Conservation (phyloP, 2,329 filamentous ascomycete genomes). For the Coniosporium tulheliwenetii region DNA sequence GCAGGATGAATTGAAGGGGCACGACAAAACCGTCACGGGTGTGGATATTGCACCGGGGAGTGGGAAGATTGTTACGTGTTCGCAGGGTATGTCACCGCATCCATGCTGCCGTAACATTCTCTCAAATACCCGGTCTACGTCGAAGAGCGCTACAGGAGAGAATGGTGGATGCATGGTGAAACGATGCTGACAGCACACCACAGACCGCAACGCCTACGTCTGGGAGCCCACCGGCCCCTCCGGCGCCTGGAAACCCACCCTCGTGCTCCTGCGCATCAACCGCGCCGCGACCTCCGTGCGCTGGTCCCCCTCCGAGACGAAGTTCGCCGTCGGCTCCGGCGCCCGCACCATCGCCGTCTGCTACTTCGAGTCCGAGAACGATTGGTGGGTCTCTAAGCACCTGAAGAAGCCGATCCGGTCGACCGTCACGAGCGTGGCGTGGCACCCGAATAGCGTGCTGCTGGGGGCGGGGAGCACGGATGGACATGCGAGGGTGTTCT, state of each 20-base stretch:
- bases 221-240: slow-evolving; percentile 72
- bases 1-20: slow-evolving; percentile 84
- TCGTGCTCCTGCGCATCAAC: slow-evolving; percentile 94
- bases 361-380: slow-evolving; percentile 98
- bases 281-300: slow-evolving; percentile 91
- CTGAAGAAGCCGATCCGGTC: slow-evolving; percentile 97
- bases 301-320: slow-evolving; percentile 92
- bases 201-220: slow-evolving; percentile 93
- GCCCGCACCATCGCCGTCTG: slow-evolving; percentile 91
- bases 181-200: background rate
- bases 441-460: slow-evolving; percentile 96
- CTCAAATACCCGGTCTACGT: background rate
- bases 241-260: slow-evolving; percentile 85
- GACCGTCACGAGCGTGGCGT: slow-evolving; percentile 85
- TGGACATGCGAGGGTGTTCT: slow-evolving; percentile 88
- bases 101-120: background rate
- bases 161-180: too few species aligned
- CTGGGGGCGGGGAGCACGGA: slow-evolving; percentile 93
- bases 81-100: slow-evolving; percentile 50
- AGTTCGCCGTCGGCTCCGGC: slow-evolving; percentile 93
- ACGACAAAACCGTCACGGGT: slow-evolving; percentile 93
- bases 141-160: too few species aligned
- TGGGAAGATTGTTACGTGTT: slow-evolving; percentile 93
- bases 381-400: slow-evolving; percentile 99
- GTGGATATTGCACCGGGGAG: slow-evolving; percentile 87